phyloP scores from a whole-genome alignment of 1,139 yeast genomes.

The Yamadazyma dushanensis region DNA sequence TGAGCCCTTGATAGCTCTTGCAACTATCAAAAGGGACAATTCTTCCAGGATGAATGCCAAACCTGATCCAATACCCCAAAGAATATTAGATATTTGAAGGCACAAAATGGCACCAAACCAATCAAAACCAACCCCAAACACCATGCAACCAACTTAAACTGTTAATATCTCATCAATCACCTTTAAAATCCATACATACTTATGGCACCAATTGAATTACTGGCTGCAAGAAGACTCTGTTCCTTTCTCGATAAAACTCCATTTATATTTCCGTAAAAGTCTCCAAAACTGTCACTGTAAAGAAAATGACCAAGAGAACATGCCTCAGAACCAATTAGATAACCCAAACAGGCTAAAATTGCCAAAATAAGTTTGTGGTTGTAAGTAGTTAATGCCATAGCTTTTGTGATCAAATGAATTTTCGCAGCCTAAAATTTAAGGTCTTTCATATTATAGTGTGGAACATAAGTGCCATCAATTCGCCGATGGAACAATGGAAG shows the following conservation, averaged over 20 bases:
- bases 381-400: slow-evolving; percentile 18
- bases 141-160: slow-evolving; percentile 29
- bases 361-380: slow-evolving; percentile 18
- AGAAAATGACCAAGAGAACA: slow-evolving; percentile 27
- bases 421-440: too few species aligned
- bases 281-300: slow-evolving; percentile 22
- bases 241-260: slow-evolving; percentile 25
- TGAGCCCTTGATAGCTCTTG: slow-evolving; percentile 31
- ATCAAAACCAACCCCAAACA: slow-evolving; percentile 33
- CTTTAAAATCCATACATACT: slow-evolving; percentile 7
- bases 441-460: too few species aligned
- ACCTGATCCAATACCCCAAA: slow-evolving; percentile 31
- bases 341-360: slow-evolving; percentile 28
- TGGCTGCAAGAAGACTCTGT: slow-evolving; percentile 26
- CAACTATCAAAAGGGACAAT: slow-evolving; percentile 26
- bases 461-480: too few species aligned
- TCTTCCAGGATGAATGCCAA: slow-evolving; percentile 27
- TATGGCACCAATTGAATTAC: slow-evolving; percentile 30
- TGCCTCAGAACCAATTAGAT: slow-evolving; percentile 33
- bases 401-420: not conserved
- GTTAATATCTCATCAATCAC: slow-evolving; percentile 8
- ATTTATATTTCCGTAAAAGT: slow-evolving; percentile 20
- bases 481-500: not conserved
- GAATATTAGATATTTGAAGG: slow-evolving; percentile 25
- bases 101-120: slow-evolving; percentile 27